phyloP scores from a whole-genome alignment of 768 basidiomycete genomes.

The Hypholoma sublateritium region DNA sequence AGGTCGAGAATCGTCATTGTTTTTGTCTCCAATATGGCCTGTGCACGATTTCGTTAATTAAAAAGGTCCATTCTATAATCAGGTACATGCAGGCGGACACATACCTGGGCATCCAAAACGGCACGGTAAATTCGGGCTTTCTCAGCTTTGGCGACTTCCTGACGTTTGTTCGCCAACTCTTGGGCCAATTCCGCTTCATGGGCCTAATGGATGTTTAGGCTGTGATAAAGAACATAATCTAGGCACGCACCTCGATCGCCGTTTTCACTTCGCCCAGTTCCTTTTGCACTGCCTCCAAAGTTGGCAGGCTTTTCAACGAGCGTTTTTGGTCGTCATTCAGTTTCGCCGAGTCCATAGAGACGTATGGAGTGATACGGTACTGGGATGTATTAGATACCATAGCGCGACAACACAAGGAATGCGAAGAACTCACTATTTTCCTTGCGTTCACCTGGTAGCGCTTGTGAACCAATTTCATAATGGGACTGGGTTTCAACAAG shows the following conservation, averaged over 20 bases:
- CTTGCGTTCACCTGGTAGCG: slow-evolving; percentile 75
- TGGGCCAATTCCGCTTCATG: slow-evolving; percentile 64
- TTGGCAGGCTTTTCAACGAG: slow-evolving; percentile 67
- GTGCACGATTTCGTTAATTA: neutral
- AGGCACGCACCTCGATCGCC: slow-evolving; percentile 66
- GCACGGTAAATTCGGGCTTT: slow-evolving; percentile 55
- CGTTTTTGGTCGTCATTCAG: slow-evolving; percentile 89
- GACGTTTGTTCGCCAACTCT: slow-evolving; percentile 53
- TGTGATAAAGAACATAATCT: neutral
- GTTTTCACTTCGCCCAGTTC: slow-evolving; percentile 86
- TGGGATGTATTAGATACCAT: slow-evolving; percentile 28
- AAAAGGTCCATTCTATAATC: neutral
- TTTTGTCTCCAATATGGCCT: slow-evolving; percentile 46
- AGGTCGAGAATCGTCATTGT: slow-evolving; percentile 55
- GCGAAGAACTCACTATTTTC: slow-evolving; percentile 66
- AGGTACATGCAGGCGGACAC: slow-evolving; percentile 14
- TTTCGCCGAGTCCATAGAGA: slow-evolving; percentile 62
- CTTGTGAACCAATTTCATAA: slow-evolving; percentile 79
- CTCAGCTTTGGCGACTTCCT: slow-evolving; percentile 56
- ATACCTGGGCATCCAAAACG: slow-evolving; percentile 60
- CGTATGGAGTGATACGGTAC: slow-evolving; percentile 75
- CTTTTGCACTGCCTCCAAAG: slow-evolving; percentile 75
- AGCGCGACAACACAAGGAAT: slow-evolving; percentile 5
- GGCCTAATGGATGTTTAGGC: slow-evolving; percentile 36
- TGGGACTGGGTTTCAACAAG: slow-evolving; percentile 57